phyloP scores from a whole-genome alignment of 2,329 filamentous ascomycete species.

The Fusarium sulawesiense region DNA sequence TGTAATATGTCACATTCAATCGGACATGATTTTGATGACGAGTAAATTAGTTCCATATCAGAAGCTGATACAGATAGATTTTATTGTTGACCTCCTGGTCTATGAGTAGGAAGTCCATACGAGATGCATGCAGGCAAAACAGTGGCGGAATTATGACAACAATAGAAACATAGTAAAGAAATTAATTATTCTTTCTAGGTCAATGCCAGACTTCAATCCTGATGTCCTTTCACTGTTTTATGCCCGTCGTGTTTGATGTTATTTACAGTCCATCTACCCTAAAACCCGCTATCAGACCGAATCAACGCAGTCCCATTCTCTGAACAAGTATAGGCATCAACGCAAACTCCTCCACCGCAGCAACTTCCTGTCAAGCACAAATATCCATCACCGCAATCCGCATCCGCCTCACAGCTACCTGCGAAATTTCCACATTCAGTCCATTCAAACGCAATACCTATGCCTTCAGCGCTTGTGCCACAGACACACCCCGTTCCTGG shows the following conservation, averaged over 20 bases:
- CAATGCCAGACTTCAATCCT: no score
- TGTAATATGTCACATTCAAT: background rate
- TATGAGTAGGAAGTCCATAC: background rate
- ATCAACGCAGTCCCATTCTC: constrained; percentile 49
- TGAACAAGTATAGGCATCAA: constrained; percentile 53
- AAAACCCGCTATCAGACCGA: constrained; percentile 29
- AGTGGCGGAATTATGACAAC: background rate
- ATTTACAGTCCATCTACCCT: constrained; percentile 30
- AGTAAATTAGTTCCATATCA: background rate
- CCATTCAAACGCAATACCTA: constrained; percentile 49
- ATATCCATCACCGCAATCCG: constrained; percentile 41
- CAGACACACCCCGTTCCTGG: constrained; percentile 50
- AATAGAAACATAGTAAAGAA: background rate
- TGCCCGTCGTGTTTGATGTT: background rate
- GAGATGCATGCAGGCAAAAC: background rate
- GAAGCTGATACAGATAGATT: background rate
- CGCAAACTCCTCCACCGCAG: constrained; percentile 51
- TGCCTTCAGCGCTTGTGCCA: constrained; percentile 45
- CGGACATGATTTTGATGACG: background rate
- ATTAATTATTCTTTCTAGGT: background rate
- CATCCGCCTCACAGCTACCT: constrained; percentile 44
- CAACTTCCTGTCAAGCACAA: constrained; percentile 53
- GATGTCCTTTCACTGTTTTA: background rate
- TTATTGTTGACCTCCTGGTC: background rate
- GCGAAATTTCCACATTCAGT: constrained; percentile 51